Evolutionary conservation across 164 flowering plant species (phyloP).

Genomic region (Tetrastigma voinierianum): DNA sequence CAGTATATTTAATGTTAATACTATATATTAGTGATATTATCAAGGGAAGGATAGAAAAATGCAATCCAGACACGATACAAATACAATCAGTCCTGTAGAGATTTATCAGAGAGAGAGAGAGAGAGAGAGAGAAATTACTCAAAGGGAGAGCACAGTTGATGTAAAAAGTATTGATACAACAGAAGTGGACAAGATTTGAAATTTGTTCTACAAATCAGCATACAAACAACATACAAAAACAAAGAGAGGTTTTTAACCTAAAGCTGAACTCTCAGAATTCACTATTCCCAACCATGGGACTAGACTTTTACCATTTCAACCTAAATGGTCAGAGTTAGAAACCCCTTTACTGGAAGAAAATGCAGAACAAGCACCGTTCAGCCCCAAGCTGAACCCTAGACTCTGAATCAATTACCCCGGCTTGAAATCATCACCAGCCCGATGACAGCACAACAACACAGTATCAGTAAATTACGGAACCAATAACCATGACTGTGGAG

Average conservation of each 20-base stretch:
- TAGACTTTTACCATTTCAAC: constrained; percentile 11
- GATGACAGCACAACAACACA: no score
- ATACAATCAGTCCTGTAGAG: no score
- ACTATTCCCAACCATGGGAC: constrained; percentile 5
- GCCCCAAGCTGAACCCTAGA: constrained; percentile 61
- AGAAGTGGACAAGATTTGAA: not conserved
- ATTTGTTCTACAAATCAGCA: not conserved
- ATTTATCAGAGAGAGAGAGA: no score
- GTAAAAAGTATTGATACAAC: not conserved
- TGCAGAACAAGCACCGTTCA: constrained; percentile 39
- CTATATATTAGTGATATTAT: no score
- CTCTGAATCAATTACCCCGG: no score
- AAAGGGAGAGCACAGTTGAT: not conserved
- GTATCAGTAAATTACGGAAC: constrained; percentile 33
- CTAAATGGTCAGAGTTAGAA: constrained; percentile 22
- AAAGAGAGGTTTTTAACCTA: not conserved
- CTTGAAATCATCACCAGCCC: constrained; percentile 12
- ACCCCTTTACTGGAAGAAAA: constrained; percentile 9
- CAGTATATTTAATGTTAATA: no score
- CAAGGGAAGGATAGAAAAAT: no score
- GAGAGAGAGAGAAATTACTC: no score
- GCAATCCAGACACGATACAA: no score
- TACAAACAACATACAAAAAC: constrained; percentile 4
- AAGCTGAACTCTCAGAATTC: constrained; percentile 2
- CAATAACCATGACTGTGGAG: constrained; percentile 15